Percentiles rank a stretch among this genome's conserved stretches.
These are phyloP conservation scores for Lobosporangium transversale DNA, from an alignment of 192 early-diverging fungal genomes.

Conservation along the genomic window DNA sequence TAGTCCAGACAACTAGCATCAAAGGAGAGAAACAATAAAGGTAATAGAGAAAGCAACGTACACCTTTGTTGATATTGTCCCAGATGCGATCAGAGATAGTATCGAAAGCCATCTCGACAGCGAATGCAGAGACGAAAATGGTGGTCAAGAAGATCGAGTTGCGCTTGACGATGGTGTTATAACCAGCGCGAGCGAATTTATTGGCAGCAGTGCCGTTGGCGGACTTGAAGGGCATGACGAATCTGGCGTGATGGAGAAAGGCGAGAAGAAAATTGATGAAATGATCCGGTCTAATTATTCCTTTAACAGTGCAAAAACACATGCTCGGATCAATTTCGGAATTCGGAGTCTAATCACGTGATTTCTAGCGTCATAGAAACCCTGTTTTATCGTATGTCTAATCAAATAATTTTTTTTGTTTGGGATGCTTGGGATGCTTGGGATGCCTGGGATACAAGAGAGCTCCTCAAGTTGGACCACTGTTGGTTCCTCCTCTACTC, in stretches of 20 bases:
- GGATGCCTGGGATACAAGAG: too few species aligned
- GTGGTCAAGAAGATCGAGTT: constrained; percentile 75
- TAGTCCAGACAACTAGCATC: too few species aligned
- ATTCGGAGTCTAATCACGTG: too few species aligned
- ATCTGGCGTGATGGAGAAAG: neutral
- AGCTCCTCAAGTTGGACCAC: neutral
- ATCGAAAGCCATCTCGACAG: constrained; percentile 79
- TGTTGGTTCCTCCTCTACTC: constrained; percentile 40
- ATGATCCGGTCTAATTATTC: too few species aligned
- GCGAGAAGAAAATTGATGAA: neutral
- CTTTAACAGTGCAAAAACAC: too few species aligned
- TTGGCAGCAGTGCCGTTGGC: constrained; percentile 49
- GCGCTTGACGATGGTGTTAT: constrained; percentile 75
- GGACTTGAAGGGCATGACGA: constrained; percentile 53
- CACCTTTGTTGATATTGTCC: constrained; percentile 80
- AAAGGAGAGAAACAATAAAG: neutral
- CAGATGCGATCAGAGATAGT: constrained; percentile 66
- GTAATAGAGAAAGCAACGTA: constrained; percentile 56
- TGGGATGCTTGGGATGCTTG: too few species aligned
- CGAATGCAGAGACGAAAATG: constrained; percentile 77
- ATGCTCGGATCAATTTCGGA: neutral
- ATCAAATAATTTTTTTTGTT: constrained; percentile 11
- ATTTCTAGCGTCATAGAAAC: neutral
- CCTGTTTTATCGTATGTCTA: neutral
- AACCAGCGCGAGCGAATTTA: constrained; percentile 56